Evolutionary conservation across 1,284 basidiomycete genomes (phyloP), one percentile per base, ranked within the genome.

Genomic region (Trichosporon sp.): DNA sequence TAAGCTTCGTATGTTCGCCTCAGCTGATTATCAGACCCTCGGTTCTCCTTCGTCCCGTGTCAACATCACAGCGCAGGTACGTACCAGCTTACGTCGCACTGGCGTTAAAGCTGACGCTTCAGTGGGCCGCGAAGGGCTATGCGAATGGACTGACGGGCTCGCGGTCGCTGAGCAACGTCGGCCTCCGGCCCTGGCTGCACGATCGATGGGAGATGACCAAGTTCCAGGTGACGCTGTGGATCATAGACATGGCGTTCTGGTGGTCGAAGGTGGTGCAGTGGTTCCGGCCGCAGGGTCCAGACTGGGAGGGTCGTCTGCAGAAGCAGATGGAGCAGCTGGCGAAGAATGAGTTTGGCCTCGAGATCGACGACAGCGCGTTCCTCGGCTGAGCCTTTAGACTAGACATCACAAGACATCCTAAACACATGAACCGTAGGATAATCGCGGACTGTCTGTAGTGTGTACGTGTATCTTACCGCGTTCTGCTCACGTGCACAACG

Each of bases 21-120:
- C 44, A 69, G 80, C 83, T 27, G 81, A 83, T 67, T 81, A 83
- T 58, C 83, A 86, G 89, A 85, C 86, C 1, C 87, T 93, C 29
- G 91, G 91, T 25, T 91, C 91, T 2, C 92, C 92, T 0, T 90
- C 92, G 0, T 93, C 94, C 75, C 88, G 93, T 23, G 89, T 95
- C 80, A 93, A 92, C 79, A 90, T 93, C 66, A 92, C 89, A 0
- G 92, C 90, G 0, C 86, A 87, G 74, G 81, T 81, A 21, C 64
- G 79, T 76, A 11, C 6, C 18, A 31, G 38, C 38, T 18, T 15
- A n/a, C 5, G 3, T 3, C 15, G n/a, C 18, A 2, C 25, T n/a
- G 12, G 11, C 13, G 5, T 15, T 12, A n/a, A 6, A 27, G 35
- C 66, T 70, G 15, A 65, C 66, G 5, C 11, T 29, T 2, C 64